A percentile compares a stretch with the other conserved stretches of the same genome.
Conservation (phyloP, 1,284 basidiomycete genomes). For the Leccinum glutinopallens region DNA sequence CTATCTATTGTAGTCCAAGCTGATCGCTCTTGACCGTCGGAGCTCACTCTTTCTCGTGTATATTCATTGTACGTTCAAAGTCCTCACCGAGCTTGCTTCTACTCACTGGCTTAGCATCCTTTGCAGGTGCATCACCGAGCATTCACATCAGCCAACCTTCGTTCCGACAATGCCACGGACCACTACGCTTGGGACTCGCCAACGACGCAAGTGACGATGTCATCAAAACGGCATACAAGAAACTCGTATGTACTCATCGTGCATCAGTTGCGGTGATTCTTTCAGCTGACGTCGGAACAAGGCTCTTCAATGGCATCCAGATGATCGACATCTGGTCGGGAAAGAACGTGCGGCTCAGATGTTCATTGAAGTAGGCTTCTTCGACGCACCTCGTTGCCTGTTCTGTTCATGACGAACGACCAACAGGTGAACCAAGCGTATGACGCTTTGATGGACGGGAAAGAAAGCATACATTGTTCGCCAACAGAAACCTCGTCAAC, state of each 20-base stretch:
- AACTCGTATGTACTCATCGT: slow-evolving; percentile 29
- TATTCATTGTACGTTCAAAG: slow-evolving; percentile 25
- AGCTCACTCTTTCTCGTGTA: slow-evolving; percentile 32
- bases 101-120: slow-evolving; percentile 14
- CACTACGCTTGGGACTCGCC: slow-evolving; percentile 33
- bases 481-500: slow-evolving; percentile 32
- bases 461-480: slow-evolving; percentile 52
- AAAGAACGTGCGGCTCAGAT: slow-evolving; percentile 38
- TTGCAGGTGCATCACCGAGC: not conserved
- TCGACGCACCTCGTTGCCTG: slow-evolving; percentile 14
- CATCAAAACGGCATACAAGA: slow-evolving; percentile 38
- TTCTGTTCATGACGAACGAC: slow-evolving; percentile 20
- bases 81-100: slow-evolving; percentile 13
- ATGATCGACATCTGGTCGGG: slow-evolving; percentile 56
- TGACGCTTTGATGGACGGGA: slow-evolving; percentile 71
- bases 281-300: slow-evolving; percentile 19
- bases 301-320: slow-evolving; percentile 40
- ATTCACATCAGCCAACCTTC: slow-evolving; percentile 14
- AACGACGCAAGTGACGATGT: slow-evolving; percentile 35
- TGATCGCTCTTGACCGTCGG: slow-evolving; percentile 29
- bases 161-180: slow-evolving; percentile 33
- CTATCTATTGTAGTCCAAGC: slow-evolving; percentile 20
- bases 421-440: slow-evolving; percentile 43
- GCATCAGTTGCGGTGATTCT: not conserved
- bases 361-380: slow-evolving; percentile 33